Conservation (phyloP, 1,284 basidiomycete species). For the Trichosporon ovoides region DNA sequence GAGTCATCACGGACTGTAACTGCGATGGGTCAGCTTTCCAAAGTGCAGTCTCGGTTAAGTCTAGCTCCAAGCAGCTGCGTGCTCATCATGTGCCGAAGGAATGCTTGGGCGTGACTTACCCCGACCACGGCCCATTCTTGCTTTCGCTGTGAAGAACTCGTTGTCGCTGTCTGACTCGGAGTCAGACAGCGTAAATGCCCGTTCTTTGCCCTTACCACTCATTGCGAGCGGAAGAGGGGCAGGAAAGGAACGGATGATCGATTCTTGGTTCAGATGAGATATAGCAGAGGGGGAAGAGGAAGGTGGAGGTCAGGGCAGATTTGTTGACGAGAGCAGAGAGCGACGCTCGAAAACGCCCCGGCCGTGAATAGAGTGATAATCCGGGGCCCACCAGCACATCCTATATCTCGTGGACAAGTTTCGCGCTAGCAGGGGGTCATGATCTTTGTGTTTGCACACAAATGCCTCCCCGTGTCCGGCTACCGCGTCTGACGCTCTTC, state of each 20-base stretch:
- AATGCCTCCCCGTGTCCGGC: constrained; percentile 38
- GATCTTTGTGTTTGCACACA: no score
- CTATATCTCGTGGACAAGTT: no score
- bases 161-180: constrained; percentile 23
- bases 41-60: background rate
- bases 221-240: background rate
- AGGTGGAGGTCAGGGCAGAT: constrained; percentile 1
- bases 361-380: no score
- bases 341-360: background rate
- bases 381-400: no score
- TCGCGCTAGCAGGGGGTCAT: no score
- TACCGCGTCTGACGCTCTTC: constrained; percentile 45
- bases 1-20: background rate
- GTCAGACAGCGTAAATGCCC: constrained; percentile 8
- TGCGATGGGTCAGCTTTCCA: background rate
- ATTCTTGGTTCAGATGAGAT: background rate
- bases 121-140: background rate
- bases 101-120: background rate
- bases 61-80: no score
- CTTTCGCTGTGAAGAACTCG: constrained; percentile 33
- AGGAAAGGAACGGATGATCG: background rate
- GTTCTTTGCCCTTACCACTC: constrained; percentile 22
- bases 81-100: no score
- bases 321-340: constrained; percentile 5
- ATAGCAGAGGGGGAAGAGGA: background rate